Percentiles rank a stretch among this genome's conserved stretches.
Conservation (phyloP, 2,329 filamentous ascomycete genomes). For the Cladosporium oxysporum region DNA sequence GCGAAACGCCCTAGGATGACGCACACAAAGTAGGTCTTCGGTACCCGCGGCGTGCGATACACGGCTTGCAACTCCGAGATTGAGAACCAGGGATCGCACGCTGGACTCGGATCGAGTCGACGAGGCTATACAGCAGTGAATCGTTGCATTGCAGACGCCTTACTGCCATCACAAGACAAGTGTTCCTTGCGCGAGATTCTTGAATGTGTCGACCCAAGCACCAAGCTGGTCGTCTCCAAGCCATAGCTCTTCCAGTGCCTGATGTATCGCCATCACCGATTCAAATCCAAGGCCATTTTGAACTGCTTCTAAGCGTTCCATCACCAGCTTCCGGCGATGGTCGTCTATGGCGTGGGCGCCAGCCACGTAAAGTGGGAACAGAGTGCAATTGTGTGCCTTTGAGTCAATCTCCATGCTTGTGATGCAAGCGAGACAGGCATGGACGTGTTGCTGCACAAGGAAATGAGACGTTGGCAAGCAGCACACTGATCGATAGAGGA, state of each 20-base stretch:
- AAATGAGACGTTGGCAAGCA: constrained; percentile 7
- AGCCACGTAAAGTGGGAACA: constrained; percentile 19
- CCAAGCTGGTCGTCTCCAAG: not conserved
- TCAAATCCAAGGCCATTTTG: constrained; percentile 13
- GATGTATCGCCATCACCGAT: constrained; percentile 10
- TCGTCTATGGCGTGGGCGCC: constrained; percentile 13
- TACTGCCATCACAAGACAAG: constrained; percentile 2
- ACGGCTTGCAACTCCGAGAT: not conserved
- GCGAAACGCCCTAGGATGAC: not conserved
- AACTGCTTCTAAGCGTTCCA: constrained; percentile 10
- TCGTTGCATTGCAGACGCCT: not conserved
- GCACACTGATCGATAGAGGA: constrained; percentile 17
- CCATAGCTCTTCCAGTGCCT: constrained; percentile 12
- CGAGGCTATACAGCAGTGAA: not conserved
- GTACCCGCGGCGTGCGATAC: not conserved
- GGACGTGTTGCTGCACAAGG: constrained; percentile 16
- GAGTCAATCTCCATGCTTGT: constrained; percentile 19
- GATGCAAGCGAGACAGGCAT: constrained; percentile 14
- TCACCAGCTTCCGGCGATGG: not conserved
- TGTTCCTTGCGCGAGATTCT: constrained; percentile 12
- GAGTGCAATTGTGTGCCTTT: constrained; percentile 14
- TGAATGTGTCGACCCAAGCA: constrained; percentile 11
- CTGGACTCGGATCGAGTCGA: too few species aligned
- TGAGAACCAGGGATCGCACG: not conserved
- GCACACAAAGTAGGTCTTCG: not conserved